Evolutionary conservation across 139 green algal genomes (phyloP), one percentile per base, ranked within the genome.

Genomic region (Deuterostichococcus epilithicus): DNA sequence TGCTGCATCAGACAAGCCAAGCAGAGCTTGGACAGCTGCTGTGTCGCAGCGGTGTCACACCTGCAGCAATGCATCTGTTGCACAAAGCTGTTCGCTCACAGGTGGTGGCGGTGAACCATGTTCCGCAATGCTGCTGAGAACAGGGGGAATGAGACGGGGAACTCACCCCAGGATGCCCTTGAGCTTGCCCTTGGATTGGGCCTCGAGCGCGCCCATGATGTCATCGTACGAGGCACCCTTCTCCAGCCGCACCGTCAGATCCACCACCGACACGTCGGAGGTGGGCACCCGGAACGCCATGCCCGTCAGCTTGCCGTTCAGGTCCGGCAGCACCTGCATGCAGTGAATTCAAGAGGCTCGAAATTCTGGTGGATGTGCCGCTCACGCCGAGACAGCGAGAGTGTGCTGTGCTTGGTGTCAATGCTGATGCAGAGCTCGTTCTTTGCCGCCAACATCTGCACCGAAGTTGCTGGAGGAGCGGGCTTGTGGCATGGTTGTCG

Each of bases 241-340:
- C 75, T 95, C 88, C 70, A 98, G 87, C 38, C 79, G 77, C 0
- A 94, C 82, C 0, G 96, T 99, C 25, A 99, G 87, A 87, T 99
- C 95, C 26, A 99, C 95, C 18, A 99, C 95, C 1, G 91, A 97
- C 68, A 98, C 95, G 72, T 99, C 94, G 45, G 88, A 84, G 78
- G 92, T 98, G 70, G 95, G 95, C 66, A 99, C 95, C 39, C 95
- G 91, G 91, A 99, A 99, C 26, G 95, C 91, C 95, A 99, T 99
- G 77, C 95, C 95, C 1, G 95, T 99, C 35, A 99, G 88, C 91
- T 98, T 99, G 86, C 95, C 95, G 79, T 98, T 96, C 10, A 99
- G 90, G 70, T 94, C 87, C 15, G 95, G 95, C 47, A 99, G 89
- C 66, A 99, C 94, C 86, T 95, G 83, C 36, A 81, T 15, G 1